phyloP scores from a whole-genome alignment of 163 green algal genomes.

The Volvox carteri region DNA sequence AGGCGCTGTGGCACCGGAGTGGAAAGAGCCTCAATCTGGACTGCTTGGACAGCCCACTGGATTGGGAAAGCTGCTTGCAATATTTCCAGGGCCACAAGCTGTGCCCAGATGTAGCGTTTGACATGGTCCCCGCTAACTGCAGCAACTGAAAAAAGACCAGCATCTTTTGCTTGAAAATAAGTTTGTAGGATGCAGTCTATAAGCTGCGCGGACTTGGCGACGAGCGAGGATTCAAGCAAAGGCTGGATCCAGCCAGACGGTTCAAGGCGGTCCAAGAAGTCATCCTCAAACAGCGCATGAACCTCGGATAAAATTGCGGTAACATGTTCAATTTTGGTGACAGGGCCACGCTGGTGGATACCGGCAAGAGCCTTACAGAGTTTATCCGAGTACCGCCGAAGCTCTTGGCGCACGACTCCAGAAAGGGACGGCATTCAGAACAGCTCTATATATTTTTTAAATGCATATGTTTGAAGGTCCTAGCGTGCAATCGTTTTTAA shows the following conservation, averaged over 20 bases:
- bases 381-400: not conserved
- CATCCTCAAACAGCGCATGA: conserved; percentile 17
- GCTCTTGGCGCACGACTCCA: conserved; percentile 7
- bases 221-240: conserved; percentile 1
- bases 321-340: not conserved
- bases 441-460: too few species aligned
- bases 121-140: not conserved
- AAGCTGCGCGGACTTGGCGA: not conserved
- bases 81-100: conserved; percentile 1
- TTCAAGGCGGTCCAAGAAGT: conserved; percentile 18
- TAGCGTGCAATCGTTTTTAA: too few species aligned
- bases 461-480: too few species aligned
- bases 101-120: conserved; percentile 12
- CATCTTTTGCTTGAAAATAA: not conserved
- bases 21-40: conserved; percentile 1
- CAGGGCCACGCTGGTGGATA: not conserved
- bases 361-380: not conserved
- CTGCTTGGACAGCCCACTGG: not conserved
- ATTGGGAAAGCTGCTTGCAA: conserved; percentile 14
- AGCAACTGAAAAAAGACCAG: not conserved
- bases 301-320: not conserved
- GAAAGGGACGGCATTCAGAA: conserved; percentile 1
- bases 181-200: not conserved
- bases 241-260: conserved; percentile 7
- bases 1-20: not conserved